Percentiles rank a stretch among this genome's conserved stretches.
These are phyloP conservation scores for Hyphopichia wangnamkhiaoensis DNA, from an alignment of 1,139 yeast species.

Conservation along the genomic window DNA sequence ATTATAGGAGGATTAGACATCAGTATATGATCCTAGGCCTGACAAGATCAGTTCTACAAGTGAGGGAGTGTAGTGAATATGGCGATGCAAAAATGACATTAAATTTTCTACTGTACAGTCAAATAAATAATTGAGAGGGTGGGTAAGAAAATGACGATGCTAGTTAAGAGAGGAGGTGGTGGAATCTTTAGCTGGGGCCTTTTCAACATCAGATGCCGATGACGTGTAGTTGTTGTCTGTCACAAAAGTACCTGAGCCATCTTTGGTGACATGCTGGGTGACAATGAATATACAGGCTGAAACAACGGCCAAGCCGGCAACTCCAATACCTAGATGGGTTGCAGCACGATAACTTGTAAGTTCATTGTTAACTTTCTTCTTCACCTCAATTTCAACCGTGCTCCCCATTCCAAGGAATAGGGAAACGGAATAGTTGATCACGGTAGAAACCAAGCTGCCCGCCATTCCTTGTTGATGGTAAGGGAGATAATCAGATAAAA, in stretches of 20 bases:
- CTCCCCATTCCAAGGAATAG: conserved; percentile 53
- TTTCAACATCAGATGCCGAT: background rate
- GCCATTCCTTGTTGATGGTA: conserved; percentile 60
- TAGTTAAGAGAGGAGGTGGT: background rate
- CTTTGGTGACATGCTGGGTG: conserved; percentile 18
- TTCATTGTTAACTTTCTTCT: conserved; percentile 16
- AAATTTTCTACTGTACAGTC: no score
- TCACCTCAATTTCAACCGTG: conserved; percentile 45
- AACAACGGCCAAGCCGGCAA: conserved; percentile 36
- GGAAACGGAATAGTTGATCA: conserved; percentile 55
- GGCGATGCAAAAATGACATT: no score
- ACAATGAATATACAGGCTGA: conserved; percentile 30
- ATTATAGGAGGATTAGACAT: no score
- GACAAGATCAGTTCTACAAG: no score
- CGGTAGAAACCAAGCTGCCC: conserved; percentile 56
- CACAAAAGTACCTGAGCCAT: conserved; percentile 11
- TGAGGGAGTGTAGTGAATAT: no score
- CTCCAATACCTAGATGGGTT: conserved; percentile 40
- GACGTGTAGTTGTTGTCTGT: background rate
- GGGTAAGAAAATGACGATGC: no score
- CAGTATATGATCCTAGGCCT: no score
- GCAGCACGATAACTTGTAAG: conserved; percentile 47
- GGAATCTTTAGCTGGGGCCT: background rate
- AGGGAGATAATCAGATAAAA: conserved; percentile 52
- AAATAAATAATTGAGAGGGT: no score